Base-by-base conservation (phyloP, 768 basidiomycete species). In the Amanita polypyramis region DNA sequence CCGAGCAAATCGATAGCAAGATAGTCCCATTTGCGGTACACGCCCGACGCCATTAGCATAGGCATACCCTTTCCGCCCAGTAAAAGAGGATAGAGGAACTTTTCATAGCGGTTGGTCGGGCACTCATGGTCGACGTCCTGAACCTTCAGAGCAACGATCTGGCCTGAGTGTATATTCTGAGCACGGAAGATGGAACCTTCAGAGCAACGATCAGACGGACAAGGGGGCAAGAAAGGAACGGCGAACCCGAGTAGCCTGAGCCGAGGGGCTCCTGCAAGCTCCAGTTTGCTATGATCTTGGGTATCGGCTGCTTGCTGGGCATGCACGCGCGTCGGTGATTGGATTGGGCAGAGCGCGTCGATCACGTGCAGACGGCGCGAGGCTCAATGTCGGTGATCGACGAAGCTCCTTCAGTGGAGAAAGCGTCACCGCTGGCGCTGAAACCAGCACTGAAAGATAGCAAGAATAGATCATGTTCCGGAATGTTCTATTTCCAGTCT, bases 1-100 rank as follows among this genome's bases (percentile, higher is more conserved):
- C 85, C 85, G 10, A 89, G 73, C 11, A 89, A 65, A 61, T 82
- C 81, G 55, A 89, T 85, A n/a, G 76, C 85, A 35, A 89, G 77
- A 61, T 73, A 83, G 56, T 81, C 76, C 80, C 80, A 82, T 50
- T 65, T 63, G 4, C 74, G 77, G 45, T 75, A 65, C 2, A 75
- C 68, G 6, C 79, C 79, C 21, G 76, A 64, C 2, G 75, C 82
- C 65, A 74, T 85, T n/a, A 89, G 67, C 12, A 66, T 77, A 0
- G 85, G 85, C 74, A 89, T 83, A 4, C 85, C 85, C 37, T 70
- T 68, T 19, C 75, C 84, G 14, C 85, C 85, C 63, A 82, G 83
- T 10, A 89, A 62, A 5, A 73, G 55, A 15, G 84, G 85, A 56
- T 86, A 89, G 46, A 88, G 69, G 50, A 65, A 52, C 14, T 82